Conservation (phyloP, 2,329 filamentous ascomycete species). For the Sporothrix dimorphospora region DNA sequence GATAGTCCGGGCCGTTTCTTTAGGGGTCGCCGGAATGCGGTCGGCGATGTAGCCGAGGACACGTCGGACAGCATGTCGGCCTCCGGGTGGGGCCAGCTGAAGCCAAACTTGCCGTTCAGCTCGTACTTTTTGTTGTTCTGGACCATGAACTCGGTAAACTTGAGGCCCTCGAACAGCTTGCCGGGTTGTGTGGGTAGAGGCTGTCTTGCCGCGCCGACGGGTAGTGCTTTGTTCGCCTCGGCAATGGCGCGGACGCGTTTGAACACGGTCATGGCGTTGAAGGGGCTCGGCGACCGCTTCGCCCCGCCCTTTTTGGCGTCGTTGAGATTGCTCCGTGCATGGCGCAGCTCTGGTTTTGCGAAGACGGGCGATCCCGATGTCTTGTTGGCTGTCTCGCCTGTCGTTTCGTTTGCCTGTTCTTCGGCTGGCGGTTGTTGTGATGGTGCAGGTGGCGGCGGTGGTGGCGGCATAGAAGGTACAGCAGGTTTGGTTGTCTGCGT, state of each 20-base stretch:
- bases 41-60: slow-evolving; percentile 33
- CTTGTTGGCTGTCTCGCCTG: neutral
- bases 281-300: slow-evolving; percentile 61
- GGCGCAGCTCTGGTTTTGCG: slow-evolving; percentile 62
- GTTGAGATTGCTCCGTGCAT: slow-evolving; percentile 58
- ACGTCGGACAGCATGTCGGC: slow-evolving; percentile 28
- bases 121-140: slow-evolving; percentile 63
- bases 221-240: slow-evolving; percentile 13
- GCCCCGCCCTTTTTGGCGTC: slow-evolving; percentile 41
- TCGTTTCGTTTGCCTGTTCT: neutral
- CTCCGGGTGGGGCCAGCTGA: slow-evolving; percentile 42
- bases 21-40: slow-evolving; percentile 32
- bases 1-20: slow-evolving; percentile 30
- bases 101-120: slow-evolving; percentile 58
- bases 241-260: slow-evolving; percentile 55
- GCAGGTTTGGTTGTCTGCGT: neutral
- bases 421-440: neutral
- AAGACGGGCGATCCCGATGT: slow-evolving; percentile 47
- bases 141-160: slow-evolving; percentile 57
- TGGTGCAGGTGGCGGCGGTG: neutral
- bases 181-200: slow-evolving; percentile 42
- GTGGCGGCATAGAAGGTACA: neutral
- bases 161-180: slow-evolving; percentile 58
- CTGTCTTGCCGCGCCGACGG: neutral
- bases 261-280: slow-evolving; percentile 61